Evolutionary conservation across 306 rosid genomes (phyloP).

Genomic region (Gynostemma pentaphyllum): DNA sequence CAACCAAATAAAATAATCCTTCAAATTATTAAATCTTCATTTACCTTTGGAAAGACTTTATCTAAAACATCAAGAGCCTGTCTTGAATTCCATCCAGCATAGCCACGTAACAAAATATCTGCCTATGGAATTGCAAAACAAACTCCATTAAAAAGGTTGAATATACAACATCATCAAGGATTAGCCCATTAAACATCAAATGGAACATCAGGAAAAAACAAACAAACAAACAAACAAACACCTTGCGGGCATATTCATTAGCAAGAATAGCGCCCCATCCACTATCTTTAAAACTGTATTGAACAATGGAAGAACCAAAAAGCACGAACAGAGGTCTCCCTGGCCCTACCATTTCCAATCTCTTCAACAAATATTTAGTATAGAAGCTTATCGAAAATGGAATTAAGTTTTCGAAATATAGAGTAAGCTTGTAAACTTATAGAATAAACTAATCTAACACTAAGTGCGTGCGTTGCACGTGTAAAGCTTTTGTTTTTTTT

Average conservation of each 20-base stretch:
- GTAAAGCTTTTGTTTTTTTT: too few relatives aligned
- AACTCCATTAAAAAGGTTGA: not conserved
- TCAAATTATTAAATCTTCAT: too few relatives aligned
- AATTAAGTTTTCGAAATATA: too few relatives aligned
- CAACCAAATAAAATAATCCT: not conserved
- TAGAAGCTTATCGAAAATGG: too few relatives aligned
- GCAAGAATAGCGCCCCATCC: conserved; percentile 77
- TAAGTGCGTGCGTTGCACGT: too few relatives aligned
- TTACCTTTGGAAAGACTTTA: conserved; percentile 59
- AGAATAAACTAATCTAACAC: too few relatives aligned
- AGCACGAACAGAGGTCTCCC: conserved; percentile 59
- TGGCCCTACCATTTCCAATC: conserved; percentile 45
- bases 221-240: not conserved
- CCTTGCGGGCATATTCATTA: conserved; percentile 57
- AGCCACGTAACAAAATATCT: conserved; percentile 55
- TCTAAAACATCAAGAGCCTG: conserved; percentile 48
- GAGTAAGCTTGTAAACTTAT: too few relatives aligned
- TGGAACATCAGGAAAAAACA: too few relatives aligned
- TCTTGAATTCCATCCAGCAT: conserved; percentile 67
- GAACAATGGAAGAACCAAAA: conserved; percentile 73
- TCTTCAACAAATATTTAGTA: not conserved
- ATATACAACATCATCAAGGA: too few relatives aligned
- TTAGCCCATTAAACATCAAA: too few relatives aligned
- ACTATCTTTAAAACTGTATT: conserved; percentile 26
- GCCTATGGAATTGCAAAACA: conserved; percentile 26